Percentiles rank a stretch among this genome's conserved stretches.
These are phyloP conservation scores for Macaranga tanarius DNA, from an alignment of 441 rosid genomes.

Conservation along the genomic window DNA sequence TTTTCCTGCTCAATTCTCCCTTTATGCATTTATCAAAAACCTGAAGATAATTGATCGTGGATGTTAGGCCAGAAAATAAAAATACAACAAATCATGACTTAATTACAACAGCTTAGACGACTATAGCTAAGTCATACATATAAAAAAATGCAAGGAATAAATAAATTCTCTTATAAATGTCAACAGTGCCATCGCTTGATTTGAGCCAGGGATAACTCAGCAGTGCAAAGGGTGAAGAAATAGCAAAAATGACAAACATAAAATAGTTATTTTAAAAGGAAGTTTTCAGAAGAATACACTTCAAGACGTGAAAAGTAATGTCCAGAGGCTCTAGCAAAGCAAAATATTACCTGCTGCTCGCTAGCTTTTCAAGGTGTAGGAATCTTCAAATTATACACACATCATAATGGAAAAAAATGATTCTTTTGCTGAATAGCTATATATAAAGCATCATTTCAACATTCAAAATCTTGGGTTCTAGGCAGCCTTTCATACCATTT, in stretches of 20 bases:
- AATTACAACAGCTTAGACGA: neutral
- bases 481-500: neutral
- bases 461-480: neutral
- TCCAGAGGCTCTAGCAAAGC: neutral
- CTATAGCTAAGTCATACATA: neutral
- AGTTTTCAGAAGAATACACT: neutral
- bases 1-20: constrained; percentile 72
- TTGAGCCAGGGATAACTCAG: neutral
- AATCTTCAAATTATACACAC: neutral
- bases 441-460: neutral
- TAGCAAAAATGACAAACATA: neutral
- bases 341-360: neutral
- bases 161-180: neutral
- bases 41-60: constrained; percentile 38
- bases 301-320: constrained; percentile 1
- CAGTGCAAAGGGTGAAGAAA: neutral
- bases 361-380: neutral
- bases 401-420: neutral
- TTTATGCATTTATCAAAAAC: constrained; percentile 86
- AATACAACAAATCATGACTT: neutral
- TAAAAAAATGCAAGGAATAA: no score
- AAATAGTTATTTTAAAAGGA: neutral
- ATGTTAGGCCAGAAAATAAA: constrained; percentile 23
- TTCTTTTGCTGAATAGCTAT: neutral
- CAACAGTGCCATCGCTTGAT: neutral